phyloP scores from a whole-genome alignment of 2,329 filamentous ascomycete species.

The Penicillium sp. region DNA sequence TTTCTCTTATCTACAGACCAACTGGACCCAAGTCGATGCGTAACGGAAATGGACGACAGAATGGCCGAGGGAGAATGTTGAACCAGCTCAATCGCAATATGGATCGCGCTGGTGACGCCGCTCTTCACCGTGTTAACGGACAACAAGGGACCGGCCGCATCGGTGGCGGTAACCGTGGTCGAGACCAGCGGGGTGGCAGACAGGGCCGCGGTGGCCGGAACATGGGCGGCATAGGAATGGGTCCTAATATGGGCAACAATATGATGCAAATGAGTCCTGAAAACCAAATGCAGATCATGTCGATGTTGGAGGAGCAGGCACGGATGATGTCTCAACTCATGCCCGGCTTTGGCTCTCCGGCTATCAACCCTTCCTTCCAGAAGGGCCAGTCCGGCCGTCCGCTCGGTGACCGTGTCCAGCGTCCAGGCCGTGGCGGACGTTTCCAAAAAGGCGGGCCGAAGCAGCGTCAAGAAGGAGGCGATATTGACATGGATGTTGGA shows the following conservation, averaged over 20 bases:
- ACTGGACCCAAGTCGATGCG: slow-evolving; percentile 96
- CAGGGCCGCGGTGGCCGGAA: slow-evolving; percentile 47
- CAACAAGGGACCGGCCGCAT: slow-evolving; percentile 71
- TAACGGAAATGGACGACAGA: slow-evolving; percentile 53
- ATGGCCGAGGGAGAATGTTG: slow-evolving; percentile 71
- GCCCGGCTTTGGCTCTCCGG: slow-evolving; percentile 50
- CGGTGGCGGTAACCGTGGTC: slow-evolving; percentile 69
- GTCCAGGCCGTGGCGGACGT: slow-evolving; percentile 49
- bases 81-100: slow-evolving; percentile 78
- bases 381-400: slow-evolving; percentile 51
- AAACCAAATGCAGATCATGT: slow-evolving; percentile 68
- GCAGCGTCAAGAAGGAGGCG: slow-evolving; percentile 24
- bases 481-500: slow-evolving; percentile 40
- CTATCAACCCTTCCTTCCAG: slow-evolving; percentile 52
- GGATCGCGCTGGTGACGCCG: slow-evolving; percentile 69
- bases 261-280: slow-evolving; percentile 57
- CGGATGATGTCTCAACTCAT: slow-evolving; percentile 75
- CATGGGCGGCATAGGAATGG: slow-evolving; percentile 39
- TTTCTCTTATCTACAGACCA: slow-evolving; percentile 54
- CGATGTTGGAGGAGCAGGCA: slow-evolving; percentile 79
- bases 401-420: slow-evolving; percentile 67
- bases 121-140: slow-evolving; percentile 72
- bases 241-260: slow-evolving; percentile 37
- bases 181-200: slow-evolving; percentile 66
- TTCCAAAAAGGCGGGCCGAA: slow-evolving; percentile 46